phyloP scores from a whole-genome alignment of 2,329 filamentous ascomycete genomes.

The Colletotrichum camelliae region DNA sequence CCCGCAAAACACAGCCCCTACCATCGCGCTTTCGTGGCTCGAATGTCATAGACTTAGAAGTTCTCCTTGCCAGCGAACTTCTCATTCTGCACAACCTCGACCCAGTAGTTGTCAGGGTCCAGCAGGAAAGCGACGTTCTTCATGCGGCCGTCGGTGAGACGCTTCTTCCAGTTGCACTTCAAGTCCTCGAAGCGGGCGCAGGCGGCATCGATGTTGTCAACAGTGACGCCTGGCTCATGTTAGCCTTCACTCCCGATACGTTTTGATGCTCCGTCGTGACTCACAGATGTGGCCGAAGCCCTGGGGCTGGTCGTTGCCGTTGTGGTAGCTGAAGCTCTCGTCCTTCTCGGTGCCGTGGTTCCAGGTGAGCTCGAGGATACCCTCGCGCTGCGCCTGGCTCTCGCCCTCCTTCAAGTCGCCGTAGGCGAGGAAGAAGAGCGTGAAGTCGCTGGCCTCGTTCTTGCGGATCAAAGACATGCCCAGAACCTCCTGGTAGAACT shows the following conservation, averaged over 20 bases:
- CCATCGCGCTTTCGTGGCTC: background rate
- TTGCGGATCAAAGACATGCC: conserved; percentile 86
- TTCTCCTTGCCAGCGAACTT: conserved; percentile 60
- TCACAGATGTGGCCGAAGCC: conserved; percentile 93
- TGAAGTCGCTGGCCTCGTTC: conserved; percentile 77
- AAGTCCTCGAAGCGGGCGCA: conserved; percentile 85
- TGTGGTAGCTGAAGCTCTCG: conserved; percentile 82
- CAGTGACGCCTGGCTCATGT: conserved; percentile 65
- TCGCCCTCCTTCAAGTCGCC: conserved; percentile 53
- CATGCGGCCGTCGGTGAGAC: conserved; percentile 89
- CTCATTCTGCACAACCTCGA: conserved; percentile 82
- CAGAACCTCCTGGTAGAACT: conserved; percentile 84
- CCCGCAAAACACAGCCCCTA: background rate
- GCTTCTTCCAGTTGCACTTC: conserved; percentile 92
- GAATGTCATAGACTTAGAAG: conserved; percentile 41
- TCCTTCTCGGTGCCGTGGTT: conserved; percentile 87
- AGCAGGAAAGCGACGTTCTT: conserved; percentile 92
- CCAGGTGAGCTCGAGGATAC: conserved; percentile 90
- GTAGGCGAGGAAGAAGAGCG: conserved; percentile 93
- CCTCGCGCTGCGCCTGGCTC: conserved; percentile 74
- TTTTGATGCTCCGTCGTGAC: conserved; percentile 26
- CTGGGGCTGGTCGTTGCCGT: conserved; percentile 89
- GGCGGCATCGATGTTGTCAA: conserved; percentile 88
- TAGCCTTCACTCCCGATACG: background rate
- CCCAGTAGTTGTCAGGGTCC: conserved; percentile 88